Evolutionary conservation across 495 filamentous ascomycete genomes (phyloP), one percentile per base, ranked within the genome.

Genomic region (Cudoniella acicularis): DNA sequence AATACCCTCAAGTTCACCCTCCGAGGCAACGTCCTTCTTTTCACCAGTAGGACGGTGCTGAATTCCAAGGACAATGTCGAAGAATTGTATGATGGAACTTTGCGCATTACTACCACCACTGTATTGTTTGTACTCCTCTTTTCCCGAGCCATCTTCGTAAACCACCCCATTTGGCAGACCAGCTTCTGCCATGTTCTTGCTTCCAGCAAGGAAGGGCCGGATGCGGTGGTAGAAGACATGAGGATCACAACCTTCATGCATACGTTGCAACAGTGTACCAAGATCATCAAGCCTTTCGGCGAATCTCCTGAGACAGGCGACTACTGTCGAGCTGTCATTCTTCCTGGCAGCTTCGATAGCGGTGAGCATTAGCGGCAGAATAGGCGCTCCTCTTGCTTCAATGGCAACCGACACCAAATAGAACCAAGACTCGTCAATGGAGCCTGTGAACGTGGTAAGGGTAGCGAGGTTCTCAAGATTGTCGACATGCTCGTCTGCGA

Each of bases 401-500:
- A 98, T 96, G 61, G 93, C 94, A 13, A 97, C 88, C 0, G 92
- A 96, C 45, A 97, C 82, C 9, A 98, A 78, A 68, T 96, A 97
- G 69, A 99, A 99, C 94, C 94, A 98, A 63, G 95, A 94, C 69
- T 99, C 94, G 69, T 99, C 94, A 16, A 95, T 74, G 3, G 90
- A 91, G 30, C 95, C 94, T n/a, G 95, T 98, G 70, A 97, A 92
- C 17, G 94, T 96, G 56, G 84, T 81, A 59, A 96, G 77, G 10
- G 89, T 92, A 22, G 87, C 83, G 43, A 99, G 78, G 65, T 98
- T 97, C 57, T 91, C 80, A 30, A 96, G 79, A 49, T 85, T 83
- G 64, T 93, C 90, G 46, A 93, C 83, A 13, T 83, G 82, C 67
- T 95, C 90, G 58, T 88, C 82, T 42, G 80, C 70, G 67, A 96